These are phyloP conservation scores for Diaporthe capsici DNA, from an alignment of 2,329 filamentous ascomycete species.

Conservation along the genomic window DNA sequence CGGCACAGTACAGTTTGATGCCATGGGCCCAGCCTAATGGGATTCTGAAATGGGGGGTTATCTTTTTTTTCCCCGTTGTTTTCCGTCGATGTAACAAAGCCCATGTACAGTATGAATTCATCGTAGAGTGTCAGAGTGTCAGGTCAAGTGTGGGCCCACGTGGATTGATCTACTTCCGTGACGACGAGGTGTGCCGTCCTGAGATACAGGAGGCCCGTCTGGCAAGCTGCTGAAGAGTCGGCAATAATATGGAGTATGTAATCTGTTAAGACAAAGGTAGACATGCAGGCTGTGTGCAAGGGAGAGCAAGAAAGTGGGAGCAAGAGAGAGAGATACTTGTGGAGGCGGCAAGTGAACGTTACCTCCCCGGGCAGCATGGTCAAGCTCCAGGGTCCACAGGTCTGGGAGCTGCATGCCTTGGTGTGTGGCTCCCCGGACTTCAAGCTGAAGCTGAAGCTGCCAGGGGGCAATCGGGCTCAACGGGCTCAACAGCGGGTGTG, in stretches of 20 bases:
- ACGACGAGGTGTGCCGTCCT: background rate
- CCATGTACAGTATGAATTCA: background rate
- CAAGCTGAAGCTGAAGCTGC: slow-evolving; percentile 10
- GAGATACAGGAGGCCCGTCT: background rate
- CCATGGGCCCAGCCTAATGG: background rate
- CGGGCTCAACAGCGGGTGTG: background rate
- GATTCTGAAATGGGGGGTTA: background rate
- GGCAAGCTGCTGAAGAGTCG: background rate
- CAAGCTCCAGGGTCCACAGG: background rate
- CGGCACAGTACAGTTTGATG: background rate
- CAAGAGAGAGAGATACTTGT: too few relatives aligned
- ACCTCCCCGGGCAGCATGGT: background rate
- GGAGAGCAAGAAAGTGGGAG: background rate
- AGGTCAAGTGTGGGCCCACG: slow-evolving; percentile 9
- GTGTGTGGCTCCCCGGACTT: background rate
- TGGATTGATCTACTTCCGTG: background rate
- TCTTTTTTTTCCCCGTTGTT: too few relatives aligned
- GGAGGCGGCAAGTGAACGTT: slow-evolving; percentile 7
- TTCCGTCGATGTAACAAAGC: background rate
- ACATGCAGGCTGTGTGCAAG: background rate
- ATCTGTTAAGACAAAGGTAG: background rate
- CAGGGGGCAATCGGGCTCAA: background rate
- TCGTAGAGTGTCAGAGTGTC: background rate
- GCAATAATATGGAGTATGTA: background rate
- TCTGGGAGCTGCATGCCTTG: background rate